Evolutionary conservation across 169 alveolate species (phyloP).

Genomic region (Plasmodium falciparum): DNA sequence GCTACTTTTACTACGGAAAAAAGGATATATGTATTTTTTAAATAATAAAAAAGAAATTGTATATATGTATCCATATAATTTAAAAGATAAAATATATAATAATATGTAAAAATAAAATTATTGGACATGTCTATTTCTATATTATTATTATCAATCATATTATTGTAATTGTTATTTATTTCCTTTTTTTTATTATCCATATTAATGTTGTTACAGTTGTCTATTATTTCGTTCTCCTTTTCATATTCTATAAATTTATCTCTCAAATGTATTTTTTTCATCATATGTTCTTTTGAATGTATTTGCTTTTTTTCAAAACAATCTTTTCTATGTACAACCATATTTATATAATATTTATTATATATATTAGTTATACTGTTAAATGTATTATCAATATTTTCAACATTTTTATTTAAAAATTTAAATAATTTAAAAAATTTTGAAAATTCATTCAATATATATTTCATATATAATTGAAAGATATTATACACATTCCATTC

Average conservation of each 20-base stretch:
- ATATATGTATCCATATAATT: conserved; percentile 4
- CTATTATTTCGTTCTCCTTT: too few species aligned
- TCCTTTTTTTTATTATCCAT: background rate
- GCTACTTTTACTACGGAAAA: conserved; percentile 60
- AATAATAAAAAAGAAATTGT: conserved; percentile 19
- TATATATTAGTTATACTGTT: too few species aligned
- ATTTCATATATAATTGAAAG: conserved; percentile 26
- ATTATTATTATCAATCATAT: background rate
- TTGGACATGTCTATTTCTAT: background rate
- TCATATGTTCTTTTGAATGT: background rate
- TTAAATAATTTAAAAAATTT: background rate
- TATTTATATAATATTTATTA: too few species aligned
- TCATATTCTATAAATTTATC: too few species aligned
- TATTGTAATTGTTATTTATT: background rate
- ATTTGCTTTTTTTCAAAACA: too few species aligned
- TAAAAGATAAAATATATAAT: background rate
- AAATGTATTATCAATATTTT: too few species aligned
- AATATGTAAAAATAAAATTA: background rate
- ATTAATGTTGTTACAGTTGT: background rate
- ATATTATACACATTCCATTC: conserved; percentile 7
- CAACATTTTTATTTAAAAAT: too few species aligned
- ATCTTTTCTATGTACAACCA: too few species aligned
- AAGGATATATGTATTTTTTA: conserved; percentile 24
- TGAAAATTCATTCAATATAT: conserved; percentile 6
- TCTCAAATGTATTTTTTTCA: background rate